Conservation (phyloP, 2,329 filamentous ascomycete genomes). For the Calonectria pteridis region DNA sequence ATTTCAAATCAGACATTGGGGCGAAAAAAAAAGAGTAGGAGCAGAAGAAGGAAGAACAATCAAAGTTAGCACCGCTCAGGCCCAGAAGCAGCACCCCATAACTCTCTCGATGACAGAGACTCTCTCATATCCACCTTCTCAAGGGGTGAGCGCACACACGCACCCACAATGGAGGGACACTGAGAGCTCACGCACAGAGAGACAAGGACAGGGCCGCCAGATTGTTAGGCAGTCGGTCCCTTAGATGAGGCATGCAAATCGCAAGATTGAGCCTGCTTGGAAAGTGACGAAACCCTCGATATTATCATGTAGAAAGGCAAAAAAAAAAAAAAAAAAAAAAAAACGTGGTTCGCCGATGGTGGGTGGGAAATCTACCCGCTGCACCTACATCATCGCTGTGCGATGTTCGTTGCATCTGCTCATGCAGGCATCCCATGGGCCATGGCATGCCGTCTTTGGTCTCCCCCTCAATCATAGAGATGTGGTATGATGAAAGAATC, state of each 20-base stretch:
- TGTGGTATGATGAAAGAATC: conserved; percentile 6
- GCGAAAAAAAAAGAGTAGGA: background rate
- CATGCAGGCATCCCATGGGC: background rate
- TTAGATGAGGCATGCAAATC: conserved; percentile 8
- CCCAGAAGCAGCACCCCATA: conserved; percentile 5
- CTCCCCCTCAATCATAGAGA: background rate
- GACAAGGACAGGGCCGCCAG: conserved; percentile 1
- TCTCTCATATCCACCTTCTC: background rate
- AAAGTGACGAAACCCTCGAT: background rate
- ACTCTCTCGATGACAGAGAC: background rate
- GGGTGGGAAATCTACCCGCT: conserved; percentile 6
- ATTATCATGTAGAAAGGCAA: background rate
- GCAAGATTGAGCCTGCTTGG: background rate
- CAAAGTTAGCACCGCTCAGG: conserved; percentile 3
- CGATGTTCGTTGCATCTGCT: background rate
- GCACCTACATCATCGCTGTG: conserved; percentile 4
- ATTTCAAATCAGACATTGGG: conserved; percentile 1
- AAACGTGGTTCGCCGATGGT: background rate
- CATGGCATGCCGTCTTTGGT: conserved; percentile 16
- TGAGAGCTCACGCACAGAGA: background rate
- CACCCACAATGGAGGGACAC: background rate
- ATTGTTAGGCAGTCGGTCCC: background rate
- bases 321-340: background rate
- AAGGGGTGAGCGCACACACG: background rate
- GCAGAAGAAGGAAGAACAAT: background rate